Conservation (phyloP, 352 stramenopile species). For the Globisporangium solare region DNA sequence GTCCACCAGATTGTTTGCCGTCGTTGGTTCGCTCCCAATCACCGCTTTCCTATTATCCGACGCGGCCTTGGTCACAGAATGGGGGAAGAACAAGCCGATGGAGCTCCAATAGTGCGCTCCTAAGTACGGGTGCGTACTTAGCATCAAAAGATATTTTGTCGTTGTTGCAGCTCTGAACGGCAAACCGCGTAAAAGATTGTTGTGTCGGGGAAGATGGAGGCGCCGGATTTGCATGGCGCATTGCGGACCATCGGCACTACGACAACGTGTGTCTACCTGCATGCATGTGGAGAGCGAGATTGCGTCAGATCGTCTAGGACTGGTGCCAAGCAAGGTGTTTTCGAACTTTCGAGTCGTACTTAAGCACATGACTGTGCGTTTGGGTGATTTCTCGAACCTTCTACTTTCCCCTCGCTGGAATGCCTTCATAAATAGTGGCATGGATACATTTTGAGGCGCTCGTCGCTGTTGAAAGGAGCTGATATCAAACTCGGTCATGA, state of each 20-base stretch:
- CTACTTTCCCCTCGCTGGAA: conserved; percentile 13
- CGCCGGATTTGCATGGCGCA: too few relatives aligned
- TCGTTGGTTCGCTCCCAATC: not conserved
- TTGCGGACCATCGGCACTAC: too few relatives aligned
- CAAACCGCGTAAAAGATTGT: too few relatives aligned
- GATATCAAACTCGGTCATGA: conserved; percentile 27
- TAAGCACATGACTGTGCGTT: not conserved
- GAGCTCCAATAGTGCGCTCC: not conserved
- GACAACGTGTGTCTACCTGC: too few relatives aligned
- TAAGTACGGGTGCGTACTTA: not conserved
- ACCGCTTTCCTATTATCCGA: not conserved
- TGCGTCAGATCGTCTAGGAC: too few relatives aligned
- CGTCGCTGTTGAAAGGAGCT: conserved; percentile 6
- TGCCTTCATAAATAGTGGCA: conserved; percentile 5
- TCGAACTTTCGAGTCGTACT: not conserved
- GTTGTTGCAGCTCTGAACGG: too few relatives aligned
- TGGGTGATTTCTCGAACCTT: conserved; percentile 34
- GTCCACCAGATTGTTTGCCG: not conserved
- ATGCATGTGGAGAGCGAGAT: too few relatives aligned
- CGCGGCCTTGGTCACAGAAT: not conserved
- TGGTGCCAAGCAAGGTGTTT: too few relatives aligned
- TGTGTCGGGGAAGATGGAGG: too few relatives aligned
- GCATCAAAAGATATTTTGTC: too few relatives aligned
- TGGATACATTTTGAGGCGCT: too few relatives aligned
- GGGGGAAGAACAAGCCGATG: not conserved